Percentiles rank a stretch among this genome's conserved stretches.
Conservation (phyloP, 257 asterid genomes). For the Lavandula angustifolia region DNA sequence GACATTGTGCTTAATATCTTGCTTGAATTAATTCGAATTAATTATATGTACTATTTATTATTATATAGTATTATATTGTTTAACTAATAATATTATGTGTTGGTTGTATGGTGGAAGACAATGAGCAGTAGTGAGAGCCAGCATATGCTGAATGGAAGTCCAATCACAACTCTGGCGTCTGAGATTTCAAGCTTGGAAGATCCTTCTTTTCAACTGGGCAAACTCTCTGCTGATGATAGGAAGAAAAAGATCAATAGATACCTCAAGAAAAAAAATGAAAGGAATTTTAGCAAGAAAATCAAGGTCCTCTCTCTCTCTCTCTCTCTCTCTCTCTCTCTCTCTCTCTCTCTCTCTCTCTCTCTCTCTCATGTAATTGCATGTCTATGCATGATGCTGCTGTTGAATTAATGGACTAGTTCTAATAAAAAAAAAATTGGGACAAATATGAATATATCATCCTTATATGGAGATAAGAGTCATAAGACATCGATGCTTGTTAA, state of each 20-base stretch:
- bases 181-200: constrained; percentile 84
- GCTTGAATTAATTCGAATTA: too few relatives aligned
- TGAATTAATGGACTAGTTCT: neutral
- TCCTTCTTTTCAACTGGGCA: constrained; percentile 66
- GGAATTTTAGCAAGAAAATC: constrained; percentile 92
- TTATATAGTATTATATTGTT: neutral
- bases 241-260: constrained; percentile 81
- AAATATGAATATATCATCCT: constrained; percentile 18
- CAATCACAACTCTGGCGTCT: constrained; percentile 57
- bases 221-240: constrained; percentile 81
- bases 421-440: neutral
- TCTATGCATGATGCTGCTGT: too few relatives aligned
- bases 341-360: neutral
- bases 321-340: neutral
- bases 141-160: constrained; percentile 58
- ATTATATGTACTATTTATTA: too few relatives aligned
- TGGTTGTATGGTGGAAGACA: constrained; percentile 36
- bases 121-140: constrained; percentile 59
- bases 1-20: too few relatives aligned
- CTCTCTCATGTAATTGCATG: too few relatives aligned
- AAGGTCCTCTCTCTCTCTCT: constrained; percentile 50
- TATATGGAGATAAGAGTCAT: constrained; percentile 15
- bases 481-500: too few relatives aligned
- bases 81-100: neutral
- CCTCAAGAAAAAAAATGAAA: constrained; percentile 82